phyloP scores from a whole-genome alignment of 108 stramenopile genomes.

The Skeletonema grethae region DNA sequence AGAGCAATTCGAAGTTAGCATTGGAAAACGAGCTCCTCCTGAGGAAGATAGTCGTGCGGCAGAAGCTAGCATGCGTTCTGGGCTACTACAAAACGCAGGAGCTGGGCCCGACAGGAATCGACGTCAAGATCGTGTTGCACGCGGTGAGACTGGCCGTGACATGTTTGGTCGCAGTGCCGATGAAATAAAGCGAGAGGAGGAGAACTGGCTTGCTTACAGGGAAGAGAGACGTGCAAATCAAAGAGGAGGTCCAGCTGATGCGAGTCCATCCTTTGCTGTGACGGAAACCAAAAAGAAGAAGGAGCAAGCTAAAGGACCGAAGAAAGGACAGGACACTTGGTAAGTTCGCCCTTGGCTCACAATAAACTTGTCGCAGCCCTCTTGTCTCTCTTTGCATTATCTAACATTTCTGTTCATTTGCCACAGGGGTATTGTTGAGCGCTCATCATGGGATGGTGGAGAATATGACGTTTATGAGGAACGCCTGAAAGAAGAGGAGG shows the following conservation, averaged over 20 bases:
- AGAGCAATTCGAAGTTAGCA: conserved; percentile 57
- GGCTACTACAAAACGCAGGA: conserved; percentile 42
- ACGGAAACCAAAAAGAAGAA: conserved; percentile 23
- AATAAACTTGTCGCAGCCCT: neutral
- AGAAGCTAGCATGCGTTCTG: conserved; percentile 19
- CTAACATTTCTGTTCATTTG: neutral
- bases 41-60: conserved; percentile 15
- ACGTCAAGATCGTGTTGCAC: conserved; percentile 67
- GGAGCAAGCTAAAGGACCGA: conserved; percentile 15
- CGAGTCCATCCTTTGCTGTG: conserved; percentile 5
- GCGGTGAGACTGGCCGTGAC: conserved; percentile 54
- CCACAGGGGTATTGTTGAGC: conserved; percentile 36
- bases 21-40: conserved; percentile 43
- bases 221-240: conserved; percentile 60
- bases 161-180: conserved; percentile 52
- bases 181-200: conserved; percentile 56
- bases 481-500: conserved; percentile 40
- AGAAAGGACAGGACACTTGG: conserved; percentile 35
- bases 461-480: conserved; percentile 17
- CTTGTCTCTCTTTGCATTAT: neutral
- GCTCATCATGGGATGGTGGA: conserved; percentile 48
- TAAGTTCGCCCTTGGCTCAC: conserved; percentile 1
- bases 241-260: conserved; percentile 29
- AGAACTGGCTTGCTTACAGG: conserved; percentile 78
- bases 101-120: conserved; percentile 58